These are phyloP conservation scores for Pseudonitzschia pungens DNA, from an alignment of 108 stramenopile species.

Conservation along the genomic window DNA sequence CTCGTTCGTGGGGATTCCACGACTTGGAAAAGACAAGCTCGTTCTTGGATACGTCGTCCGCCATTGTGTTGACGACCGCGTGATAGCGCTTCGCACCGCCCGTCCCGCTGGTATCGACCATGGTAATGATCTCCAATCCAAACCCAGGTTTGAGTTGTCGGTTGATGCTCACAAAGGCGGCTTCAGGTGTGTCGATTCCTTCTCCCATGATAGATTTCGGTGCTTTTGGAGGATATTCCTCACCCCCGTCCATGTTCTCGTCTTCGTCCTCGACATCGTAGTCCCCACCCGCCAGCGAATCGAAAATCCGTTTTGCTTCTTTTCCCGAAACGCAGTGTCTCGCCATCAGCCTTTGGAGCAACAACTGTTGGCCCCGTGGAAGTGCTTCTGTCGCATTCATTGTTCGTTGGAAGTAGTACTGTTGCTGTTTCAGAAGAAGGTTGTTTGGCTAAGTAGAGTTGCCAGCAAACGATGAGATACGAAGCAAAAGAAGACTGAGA, in stretches of 20 bases:
- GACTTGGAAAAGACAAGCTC: conserved; percentile 20
- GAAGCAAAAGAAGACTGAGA: no score
- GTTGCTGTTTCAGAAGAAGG: no score
- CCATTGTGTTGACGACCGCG: conserved; percentile 51
- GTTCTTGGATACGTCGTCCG: conserved; percentile 37
- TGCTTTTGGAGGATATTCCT: not conserved
- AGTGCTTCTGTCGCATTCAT: conserved; percentile 41
- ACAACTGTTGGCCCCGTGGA: conserved; percentile 56
- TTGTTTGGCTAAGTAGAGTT: no score
- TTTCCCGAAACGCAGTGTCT: conserved; percentile 53
- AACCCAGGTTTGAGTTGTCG: conserved; percentile 51
- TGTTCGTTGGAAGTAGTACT: no score
- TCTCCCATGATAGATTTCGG: not conserved
- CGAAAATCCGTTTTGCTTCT: conserved; percentile 30
- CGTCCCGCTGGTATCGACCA: conserved; percentile 26
- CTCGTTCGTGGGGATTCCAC: conserved; percentile 52
- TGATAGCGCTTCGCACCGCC: conserved; percentile 44
- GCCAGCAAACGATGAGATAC: no score
- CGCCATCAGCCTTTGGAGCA: conserved; percentile 73
- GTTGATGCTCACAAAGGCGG: conserved; percentile 62
- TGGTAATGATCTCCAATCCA: conserved; percentile 69
- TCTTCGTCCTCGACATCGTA: conserved; percentile 11
- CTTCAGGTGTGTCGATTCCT: conserved; percentile 23
- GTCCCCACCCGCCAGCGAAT: conserved; percentile 4
- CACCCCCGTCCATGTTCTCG: not conserved